Percentiles rank a stretch among this genome's conserved stretches.
These are phyloP conservation scores for Termitomyces sp. DNA, from an alignment of 1,284 basidiomycete genomes.

Conservation along the genomic window DNA sequence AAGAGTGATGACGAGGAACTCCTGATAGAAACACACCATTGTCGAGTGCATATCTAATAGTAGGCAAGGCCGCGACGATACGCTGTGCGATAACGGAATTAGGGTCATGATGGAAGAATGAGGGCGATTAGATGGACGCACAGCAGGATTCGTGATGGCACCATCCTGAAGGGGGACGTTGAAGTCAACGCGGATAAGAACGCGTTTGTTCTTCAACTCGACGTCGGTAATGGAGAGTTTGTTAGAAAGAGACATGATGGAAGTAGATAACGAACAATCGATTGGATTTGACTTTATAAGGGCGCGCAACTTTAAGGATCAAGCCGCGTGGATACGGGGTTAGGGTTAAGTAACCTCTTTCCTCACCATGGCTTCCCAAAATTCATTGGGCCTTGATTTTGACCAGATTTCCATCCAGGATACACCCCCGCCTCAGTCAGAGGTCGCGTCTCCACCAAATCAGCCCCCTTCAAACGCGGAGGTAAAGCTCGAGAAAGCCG, in stretches of 20 bases:
- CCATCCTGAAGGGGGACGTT: constrained; percentile 91
- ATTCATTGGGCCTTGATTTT: constrained; percentile 67
- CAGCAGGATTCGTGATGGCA: constrained; percentile 94
- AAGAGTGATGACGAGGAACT: constrained; percentile 3
- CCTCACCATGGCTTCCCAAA: constrained; percentile 29
- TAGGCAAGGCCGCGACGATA: constrained; percentile 94
- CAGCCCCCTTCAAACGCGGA: constrained; percentile 2
- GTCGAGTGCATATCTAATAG: constrained; percentile 91
- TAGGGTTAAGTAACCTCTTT: constrained; percentile 22
- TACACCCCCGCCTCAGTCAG: constrained; percentile 12
- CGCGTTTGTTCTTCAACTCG: constrained; percentile 85
- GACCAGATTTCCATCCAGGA: constrained; percentile 37
- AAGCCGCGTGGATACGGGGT: constrained; percentile 16
- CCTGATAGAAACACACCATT: constrained; percentile 51
- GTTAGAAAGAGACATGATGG: constrained; percentile 88
- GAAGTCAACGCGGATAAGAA: constrained; percentile 97
- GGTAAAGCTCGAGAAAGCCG: constrained; percentile 34
- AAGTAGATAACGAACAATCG: constrained; percentile 22
- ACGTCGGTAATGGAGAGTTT: constrained; percentile 93
- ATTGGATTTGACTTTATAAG: neutral
- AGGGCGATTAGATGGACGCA: constrained; percentile 38
- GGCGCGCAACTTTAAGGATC: constrained; percentile 8
- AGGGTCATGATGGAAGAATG: constrained; percentile 12
- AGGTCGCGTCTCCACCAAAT: constrained; percentile 12
- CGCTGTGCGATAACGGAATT: constrained; percentile 48